These are phyloP conservation scores for Orbilia brochopaga DNA, from an alignment of 2,329 filamentous ascomycete genomes.

Conservation along the genomic window DNA sequence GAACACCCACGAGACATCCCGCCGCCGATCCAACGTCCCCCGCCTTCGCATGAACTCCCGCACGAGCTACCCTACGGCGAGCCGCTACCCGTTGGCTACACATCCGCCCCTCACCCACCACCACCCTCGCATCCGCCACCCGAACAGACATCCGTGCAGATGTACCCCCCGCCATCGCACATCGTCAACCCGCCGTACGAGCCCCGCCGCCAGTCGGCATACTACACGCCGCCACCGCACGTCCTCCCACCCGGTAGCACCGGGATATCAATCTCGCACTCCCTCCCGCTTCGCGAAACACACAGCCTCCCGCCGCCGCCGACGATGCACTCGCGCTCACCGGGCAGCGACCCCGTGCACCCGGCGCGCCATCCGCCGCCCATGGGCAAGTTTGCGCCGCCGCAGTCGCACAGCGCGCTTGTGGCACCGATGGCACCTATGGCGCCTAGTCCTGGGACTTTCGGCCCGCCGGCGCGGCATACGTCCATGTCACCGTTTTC, in stretches of 20 bases:
- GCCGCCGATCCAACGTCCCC: no score
- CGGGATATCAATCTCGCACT: slow-evolving; percentile 40
- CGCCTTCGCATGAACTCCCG: slow-evolving; percentile 47
- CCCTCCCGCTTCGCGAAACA: slow-evolving; percentile 26
- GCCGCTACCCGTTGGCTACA: slow-evolving; percentile 46
- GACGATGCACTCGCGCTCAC: slow-evolving; percentile 24
- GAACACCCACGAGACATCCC: slow-evolving; percentile 18
- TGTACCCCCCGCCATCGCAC: slow-evolving; percentile 32
- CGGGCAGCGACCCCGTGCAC: slow-evolving; percentile 13
- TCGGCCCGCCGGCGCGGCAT: slow-evolving; percentile 23
- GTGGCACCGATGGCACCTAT: slow-evolving; percentile 32
- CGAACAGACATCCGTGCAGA: slow-evolving; percentile 51
- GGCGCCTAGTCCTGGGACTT: slow-evolving; percentile 32
- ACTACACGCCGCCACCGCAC: slow-evolving; percentile 45
- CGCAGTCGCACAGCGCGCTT: slow-evolving; percentile 19
- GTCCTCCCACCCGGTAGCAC: slow-evolving; percentile 44
- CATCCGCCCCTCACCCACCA: slow-evolving; percentile 26
- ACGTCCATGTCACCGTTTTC: slow-evolving; percentile 39
- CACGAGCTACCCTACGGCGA: slow-evolving; percentile 52
- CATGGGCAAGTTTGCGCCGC: slow-evolving; percentile 49
- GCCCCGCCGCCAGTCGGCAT: slow-evolving; percentile 34
- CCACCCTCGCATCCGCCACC: slow-evolving; percentile 48
- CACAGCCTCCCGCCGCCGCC: slow-evolving; percentile 31
- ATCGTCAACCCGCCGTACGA: slow-evolving; percentile 39
- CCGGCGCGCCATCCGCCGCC: slow-evolving; percentile 20